Evolutionary conservation across 2,329 filamentous ascomycete species (phyloP).

Genomic region (Alternaria viburni): DNA sequence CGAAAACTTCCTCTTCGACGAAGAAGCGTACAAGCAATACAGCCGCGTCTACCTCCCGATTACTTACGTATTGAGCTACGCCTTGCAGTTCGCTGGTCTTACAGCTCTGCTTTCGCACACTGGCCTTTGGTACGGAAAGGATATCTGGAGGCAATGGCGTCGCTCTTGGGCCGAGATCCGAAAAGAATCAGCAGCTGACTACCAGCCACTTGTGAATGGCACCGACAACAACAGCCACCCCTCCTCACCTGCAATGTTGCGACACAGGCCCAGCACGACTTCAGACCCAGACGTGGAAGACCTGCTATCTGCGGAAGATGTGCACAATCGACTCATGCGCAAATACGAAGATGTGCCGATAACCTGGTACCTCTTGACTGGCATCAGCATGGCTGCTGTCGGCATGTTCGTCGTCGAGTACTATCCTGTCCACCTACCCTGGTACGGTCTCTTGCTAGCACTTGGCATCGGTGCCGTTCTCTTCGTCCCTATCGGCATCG

Average conservation of each 20-base stretch:
- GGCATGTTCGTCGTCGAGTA: slow-evolving; percentile 87
- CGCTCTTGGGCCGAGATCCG: slow-evolving; percentile 70
- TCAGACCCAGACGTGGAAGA: slow-evolving; percentile 52
- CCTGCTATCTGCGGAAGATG: slow-evolving; percentile 75
- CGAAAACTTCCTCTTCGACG: slow-evolving; percentile 77
- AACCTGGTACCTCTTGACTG: slow-evolving; percentile 80
- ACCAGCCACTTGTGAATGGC: slow-evolving; percentile 41
- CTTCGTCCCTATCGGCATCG: slow-evolving; percentile 89
- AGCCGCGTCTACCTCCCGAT: slow-evolving; percentile 85
- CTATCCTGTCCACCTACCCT: slow-evolving; percentile 77
- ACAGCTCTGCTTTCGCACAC: slow-evolving; percentile 83
- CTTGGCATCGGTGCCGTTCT: slow-evolving; percentile 78
- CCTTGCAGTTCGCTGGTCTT: slow-evolving; percentile 82
- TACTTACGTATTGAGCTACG: slow-evolving; percentile 86
- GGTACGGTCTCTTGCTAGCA: slow-evolving; percentile 83
- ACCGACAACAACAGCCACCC: slow-evolving; percentile 43
- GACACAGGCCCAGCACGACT: slow-evolving; percentile 36
- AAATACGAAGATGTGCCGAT: slow-evolving; percentile 82
- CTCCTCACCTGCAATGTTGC: slow-evolving; percentile 24
- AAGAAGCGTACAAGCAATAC: slow-evolving; percentile 77
- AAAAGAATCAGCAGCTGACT: slow-evolving; percentile 35
- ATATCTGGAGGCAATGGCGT: slow-evolving; percentile 80
- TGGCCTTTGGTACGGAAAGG: slow-evolving; percentile 80
- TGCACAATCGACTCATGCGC: slow-evolving; percentile 84
- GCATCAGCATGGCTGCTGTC: slow-evolving; percentile 75